Evolutionary conservation across 208 protist genomes (phyloP).

Genomic region (Endotrypanum monterogeii): DNA sequence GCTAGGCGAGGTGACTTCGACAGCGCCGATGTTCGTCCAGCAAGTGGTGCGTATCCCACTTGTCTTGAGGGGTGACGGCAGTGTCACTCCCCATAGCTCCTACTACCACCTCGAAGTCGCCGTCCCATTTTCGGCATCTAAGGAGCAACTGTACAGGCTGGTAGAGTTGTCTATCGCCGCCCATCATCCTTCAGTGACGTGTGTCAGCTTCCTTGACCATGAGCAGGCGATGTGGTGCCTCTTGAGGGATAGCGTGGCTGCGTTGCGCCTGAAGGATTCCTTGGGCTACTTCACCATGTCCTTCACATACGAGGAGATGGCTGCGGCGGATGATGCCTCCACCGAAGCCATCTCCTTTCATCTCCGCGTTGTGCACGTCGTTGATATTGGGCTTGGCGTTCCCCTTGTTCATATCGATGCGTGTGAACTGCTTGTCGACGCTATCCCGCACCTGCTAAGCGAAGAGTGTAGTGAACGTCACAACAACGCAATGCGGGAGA

Average conservation of each 20-base stretch:
- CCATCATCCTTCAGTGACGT: constrained; percentile 6
- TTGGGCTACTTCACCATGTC: constrained; percentile 59
- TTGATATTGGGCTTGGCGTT: constrained; percentile 68
- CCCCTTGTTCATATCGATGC: constrained; percentile 52
- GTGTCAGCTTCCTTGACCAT: constrained; percentile 15
- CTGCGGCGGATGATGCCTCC: neutral
- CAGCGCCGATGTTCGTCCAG: constrained; percentile 76
- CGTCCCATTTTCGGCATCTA: constrained; percentile 46
- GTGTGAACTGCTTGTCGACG: constrained; percentile 46
- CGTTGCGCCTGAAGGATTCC: constrained; percentile 60
- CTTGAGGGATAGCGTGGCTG: constrained; percentile 29
- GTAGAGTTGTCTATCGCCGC: constrained; percentile 15
- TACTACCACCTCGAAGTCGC: constrained; percentile 40
- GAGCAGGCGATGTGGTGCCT: constrained; percentile 12
- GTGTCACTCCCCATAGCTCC: constrained; percentile 17
- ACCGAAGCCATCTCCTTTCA: constrained; percentile 15
- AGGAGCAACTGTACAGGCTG: constrained; percentile 38
- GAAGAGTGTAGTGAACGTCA: constrained; percentile 56
- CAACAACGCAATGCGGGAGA: constrained; percentile 66
- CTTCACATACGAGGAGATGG: constrained; percentile 26
- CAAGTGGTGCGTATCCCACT: constrained; percentile 52
- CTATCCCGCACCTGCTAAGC: constrained; percentile 45
- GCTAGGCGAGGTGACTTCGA: constrained; percentile 68
- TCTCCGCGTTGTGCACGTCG: constrained; percentile 38
- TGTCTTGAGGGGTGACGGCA: constrained; percentile 31